Conservation (phyloP, 2,329 filamentous ascomycete genomes). For the Calcarisporium arbuscula region DNA sequence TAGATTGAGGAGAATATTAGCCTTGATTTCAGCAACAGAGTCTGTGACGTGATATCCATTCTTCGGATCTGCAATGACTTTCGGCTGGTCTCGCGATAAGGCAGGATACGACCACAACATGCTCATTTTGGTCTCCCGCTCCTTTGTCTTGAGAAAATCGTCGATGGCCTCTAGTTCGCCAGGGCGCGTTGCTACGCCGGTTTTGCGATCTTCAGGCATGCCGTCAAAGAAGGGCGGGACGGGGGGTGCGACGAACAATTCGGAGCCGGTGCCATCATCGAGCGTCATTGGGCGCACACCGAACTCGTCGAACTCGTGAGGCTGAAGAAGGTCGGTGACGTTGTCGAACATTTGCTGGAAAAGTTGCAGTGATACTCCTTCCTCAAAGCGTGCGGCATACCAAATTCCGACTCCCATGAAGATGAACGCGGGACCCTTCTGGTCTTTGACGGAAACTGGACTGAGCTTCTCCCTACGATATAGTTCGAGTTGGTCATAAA, state of each 20-base stretch:
- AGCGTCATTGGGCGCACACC: slow-evolving; percentile 15
- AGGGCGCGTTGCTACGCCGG: slow-evolving; percentile 13
- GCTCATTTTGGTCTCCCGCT: slow-evolving; percentile 12
- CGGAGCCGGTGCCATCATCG: slow-evolving; percentile 19
- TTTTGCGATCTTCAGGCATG: slow-evolving; percentile 5
- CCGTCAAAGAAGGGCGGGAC: slow-evolving; percentile 16
- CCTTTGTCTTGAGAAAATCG: slow-evolving; percentile 8
- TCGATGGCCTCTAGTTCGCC: slow-evolving; percentile 20
- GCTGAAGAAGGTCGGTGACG: slow-evolving; percentile 14
- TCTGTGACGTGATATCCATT: slow-evolving; percentile 24
- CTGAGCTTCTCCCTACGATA: slow-evolving; percentile 14
- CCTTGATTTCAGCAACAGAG: slow-evolving; percentile 24
- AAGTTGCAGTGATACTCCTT: slow-evolving; percentile 8
- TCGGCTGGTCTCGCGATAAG: slow-evolving; percentile 7
- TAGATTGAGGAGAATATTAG: slow-evolving; percentile 42
- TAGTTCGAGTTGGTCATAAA: slow-evolving; percentile 16
- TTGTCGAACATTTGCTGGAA: slow-evolving; percentile 17
- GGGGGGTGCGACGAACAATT: slow-evolving; percentile 22
- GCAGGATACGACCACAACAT: slow-evolving; percentile 15
- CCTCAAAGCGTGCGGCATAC: slow-evolving; percentile 13
- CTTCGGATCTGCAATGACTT: slow-evolving; percentile 13
- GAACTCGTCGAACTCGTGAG: slow-evolving; percentile 14
- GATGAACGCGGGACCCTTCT: slow-evolving; percentile 15
- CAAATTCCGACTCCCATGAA: slow-evolving; percentile 20
- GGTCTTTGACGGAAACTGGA: slow-evolving; percentile 9